Conservation (phyloP, 148 eudicot species). For the Silene latifolia region DNA sequence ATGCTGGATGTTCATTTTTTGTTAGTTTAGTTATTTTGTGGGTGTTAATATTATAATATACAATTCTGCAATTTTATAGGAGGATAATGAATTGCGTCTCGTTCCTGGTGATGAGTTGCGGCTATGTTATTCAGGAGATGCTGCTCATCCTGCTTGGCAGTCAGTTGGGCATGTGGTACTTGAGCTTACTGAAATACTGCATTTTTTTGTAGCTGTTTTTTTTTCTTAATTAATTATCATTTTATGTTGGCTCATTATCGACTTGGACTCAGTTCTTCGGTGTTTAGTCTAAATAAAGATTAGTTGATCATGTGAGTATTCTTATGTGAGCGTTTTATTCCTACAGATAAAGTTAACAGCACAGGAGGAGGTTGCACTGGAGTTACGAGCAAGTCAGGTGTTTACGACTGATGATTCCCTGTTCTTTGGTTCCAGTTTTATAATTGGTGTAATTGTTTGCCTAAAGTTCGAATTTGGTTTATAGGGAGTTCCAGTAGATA, state of each 20-base stretch:
- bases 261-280: no score
- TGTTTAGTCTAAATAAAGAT: no score
- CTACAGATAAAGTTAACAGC: conserved; percentile 93
- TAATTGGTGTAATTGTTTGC: background rate
- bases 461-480: conserved; percentile 5
- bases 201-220: background rate
- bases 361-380: conserved; percentile 99
- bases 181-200: background rate
- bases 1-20: background rate
- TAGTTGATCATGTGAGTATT: no score
- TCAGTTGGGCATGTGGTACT: conserved; percentile 98
- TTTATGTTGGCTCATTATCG: background rate
- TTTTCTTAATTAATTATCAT: no score
- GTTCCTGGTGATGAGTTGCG: conserved; percentile 99
- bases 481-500: conserved; percentile 96
- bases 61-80: no score
- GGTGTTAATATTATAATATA: no score
- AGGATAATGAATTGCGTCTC: conserved; percentile 98
- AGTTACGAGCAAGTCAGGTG: conserved; percentile 97
- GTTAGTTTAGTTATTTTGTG: background rate
- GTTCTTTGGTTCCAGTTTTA: background rate
- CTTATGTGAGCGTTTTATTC: background rate
- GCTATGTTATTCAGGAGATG: conserved; percentile 92
- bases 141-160: conserved; percentile 92
- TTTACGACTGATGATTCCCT: background rate